These are phyloP conservation scores for Capniomyces stellatus DNA, from an alignment of 371 early-diverging fungal genomes.

Conservation along the genomic window DNA sequence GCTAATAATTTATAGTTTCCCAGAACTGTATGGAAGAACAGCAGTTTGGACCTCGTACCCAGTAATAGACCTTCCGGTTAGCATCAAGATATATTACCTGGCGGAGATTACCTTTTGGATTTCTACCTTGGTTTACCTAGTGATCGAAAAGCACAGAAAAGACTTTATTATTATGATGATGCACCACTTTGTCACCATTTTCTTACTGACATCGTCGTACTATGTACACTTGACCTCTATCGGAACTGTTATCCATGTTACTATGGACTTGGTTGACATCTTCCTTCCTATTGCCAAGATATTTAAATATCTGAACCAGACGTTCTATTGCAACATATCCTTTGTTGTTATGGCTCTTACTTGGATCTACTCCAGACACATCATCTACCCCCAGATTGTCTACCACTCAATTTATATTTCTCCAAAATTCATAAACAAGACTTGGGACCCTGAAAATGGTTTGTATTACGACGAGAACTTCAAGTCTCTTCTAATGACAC, in stretches of 20 bases:
- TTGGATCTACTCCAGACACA: constrained; percentile 57
- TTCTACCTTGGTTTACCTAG: constrained; percentile 50
- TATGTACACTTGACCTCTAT: constrained; percentile 48
- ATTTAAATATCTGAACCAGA: constrained; percentile 27
- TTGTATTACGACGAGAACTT: constrained; percentile 8
- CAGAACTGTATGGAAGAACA: constrained; percentile 46
- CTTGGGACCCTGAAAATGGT: constrained; percentile 13
- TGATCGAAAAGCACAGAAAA: constrained; percentile 49
- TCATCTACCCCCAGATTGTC: constrained; percentile 27
- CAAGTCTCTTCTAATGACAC: constrained; percentile 26
- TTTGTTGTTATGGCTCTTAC: constrained; percentile 44
- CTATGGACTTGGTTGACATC: constrained; percentile 62
- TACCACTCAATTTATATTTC: constrained; percentile 17
- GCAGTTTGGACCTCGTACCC: constrained; percentile 45
- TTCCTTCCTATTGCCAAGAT: constrained; percentile 47
- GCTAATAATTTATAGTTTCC: constrained; percentile 21
- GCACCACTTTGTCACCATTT: constrained; percentile 55
- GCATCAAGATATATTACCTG: constrained; percentile 48
- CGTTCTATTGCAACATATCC: constrained; percentile 30
- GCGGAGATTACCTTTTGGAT: constrained; percentile 55
- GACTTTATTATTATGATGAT: constrained; percentile 46
- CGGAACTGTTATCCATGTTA: constrained; percentile 55
- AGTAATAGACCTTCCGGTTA: constrained; percentile 29
- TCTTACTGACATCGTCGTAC: constrained; percentile 42
- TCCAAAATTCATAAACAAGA: neutral